Evolutionary conservation across 2,329 filamentous ascomycete genomes (phyloP).

Genomic region (Cercospora zeina): DNA sequence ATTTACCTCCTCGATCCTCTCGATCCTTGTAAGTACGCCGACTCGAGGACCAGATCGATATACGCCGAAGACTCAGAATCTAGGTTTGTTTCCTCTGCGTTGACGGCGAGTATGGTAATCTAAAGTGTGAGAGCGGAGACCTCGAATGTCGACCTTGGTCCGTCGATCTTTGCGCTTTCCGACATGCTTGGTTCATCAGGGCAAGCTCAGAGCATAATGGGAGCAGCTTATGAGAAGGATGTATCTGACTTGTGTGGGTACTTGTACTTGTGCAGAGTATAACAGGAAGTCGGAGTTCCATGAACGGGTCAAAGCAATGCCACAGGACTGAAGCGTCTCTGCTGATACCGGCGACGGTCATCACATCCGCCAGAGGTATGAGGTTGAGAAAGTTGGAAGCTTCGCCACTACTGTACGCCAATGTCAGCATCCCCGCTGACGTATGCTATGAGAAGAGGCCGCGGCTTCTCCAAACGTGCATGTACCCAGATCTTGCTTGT

Average conservation of each 20-base stretch:
- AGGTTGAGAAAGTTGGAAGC: slow-evolving; percentile 10
- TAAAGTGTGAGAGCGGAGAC: background rate
- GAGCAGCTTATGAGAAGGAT: background rate
- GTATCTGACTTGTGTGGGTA: background rate
- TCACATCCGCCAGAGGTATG: background rate
- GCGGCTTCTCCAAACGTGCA: background rate
- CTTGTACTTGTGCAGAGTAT: background rate
- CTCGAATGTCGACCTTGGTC: background rate
- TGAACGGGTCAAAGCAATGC: background rate
- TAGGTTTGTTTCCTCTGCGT: too few relatives aligned
- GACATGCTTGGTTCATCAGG: background rate
- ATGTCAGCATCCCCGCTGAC: slow-evolving; percentile 18
- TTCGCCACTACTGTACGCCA: slow-evolving; percentile 14
- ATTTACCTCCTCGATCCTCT: background rate
- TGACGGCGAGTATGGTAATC: background rate
- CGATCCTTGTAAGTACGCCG: background rate
- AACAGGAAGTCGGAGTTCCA: background rate
- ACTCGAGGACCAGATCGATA: too few relatives aligned
- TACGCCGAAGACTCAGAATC: background rate
- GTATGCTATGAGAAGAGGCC: slow-evolving; percentile 6
- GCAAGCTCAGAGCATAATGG: background rate
- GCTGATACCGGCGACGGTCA: background rate
- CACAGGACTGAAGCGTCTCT: background rate
- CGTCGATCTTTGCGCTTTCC: background rate
- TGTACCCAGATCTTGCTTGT: background rate